Evolutionary conservation across 768 basidiomycete species (phyloP), one percentile per base, ranked within the genome.

Genomic region (Hebeloma cylindrosporum): DNA sequence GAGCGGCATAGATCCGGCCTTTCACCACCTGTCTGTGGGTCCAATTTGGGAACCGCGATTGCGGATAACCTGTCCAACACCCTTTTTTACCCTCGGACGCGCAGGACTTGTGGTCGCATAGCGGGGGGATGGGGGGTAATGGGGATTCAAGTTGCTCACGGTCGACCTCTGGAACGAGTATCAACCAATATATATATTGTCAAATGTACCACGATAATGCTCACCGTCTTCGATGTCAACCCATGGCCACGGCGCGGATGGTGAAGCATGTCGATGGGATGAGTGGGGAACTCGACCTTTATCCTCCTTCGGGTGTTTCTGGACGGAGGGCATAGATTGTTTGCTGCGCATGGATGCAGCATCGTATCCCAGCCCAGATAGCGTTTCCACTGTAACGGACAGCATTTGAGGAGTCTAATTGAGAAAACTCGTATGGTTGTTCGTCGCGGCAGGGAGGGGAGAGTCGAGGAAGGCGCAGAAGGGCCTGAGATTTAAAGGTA

Each of bases 21-120:
- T 65, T 66, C 36, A 48, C 49, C 3, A 72, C 63, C 51, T 80
- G 79, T 6, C 49, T 51, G 9, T 56, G 51, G 1, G 77, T 79
- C 80, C 80, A 80, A 47, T 78, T 81, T 21, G 75, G 78, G 46
- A 75, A 82, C 32, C 57, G 54, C 2, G 71, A 71, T 40, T 72
- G 66, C 7, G 73, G 73, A 43, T 73, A 75, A 0, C 54, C 59
- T 45, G 28, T 60, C 71, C 70, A 73, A 47, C 72, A 73, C 1
- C 60, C 61, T n/a, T n/a, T n/a, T n/a, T 58, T 42, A 45, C 72
- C 72, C 4, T 31, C 33, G 9, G 32, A 20, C 26, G 40, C 42
- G n/a, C n/a, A n/a, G n/a, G n/a, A n/a, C n/a, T 40, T 46, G 42
- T 72, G 72, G 31, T 64, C 55, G 44, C 72, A 74, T 20, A 52